phyloP scores from a whole-genome alignment of 345 rosid genomes.

The Punica granatum region DNA sequence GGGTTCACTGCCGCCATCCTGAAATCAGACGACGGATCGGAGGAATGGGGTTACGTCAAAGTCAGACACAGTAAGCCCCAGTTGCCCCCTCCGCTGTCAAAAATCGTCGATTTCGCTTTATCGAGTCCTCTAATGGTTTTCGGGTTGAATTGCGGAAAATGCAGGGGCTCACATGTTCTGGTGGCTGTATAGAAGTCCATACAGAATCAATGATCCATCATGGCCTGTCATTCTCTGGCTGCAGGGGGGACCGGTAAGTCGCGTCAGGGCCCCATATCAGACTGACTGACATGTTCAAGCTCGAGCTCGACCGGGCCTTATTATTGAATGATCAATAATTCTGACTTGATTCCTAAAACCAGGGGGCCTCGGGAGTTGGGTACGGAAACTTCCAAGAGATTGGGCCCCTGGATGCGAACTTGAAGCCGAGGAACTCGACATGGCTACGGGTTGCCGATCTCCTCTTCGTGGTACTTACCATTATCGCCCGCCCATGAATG shows the following conservation, averaged over 20 bases:
- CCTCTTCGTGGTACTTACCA: conserved; percentile 32
- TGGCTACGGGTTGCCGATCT: conserved; percentile 46
- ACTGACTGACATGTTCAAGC: not conserved
- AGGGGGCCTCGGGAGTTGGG: conserved; percentile 40
- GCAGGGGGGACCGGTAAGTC: conserved; percentile 94
- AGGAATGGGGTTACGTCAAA: conserved; percentile 87
- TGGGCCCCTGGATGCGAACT: conserved; percentile 33
- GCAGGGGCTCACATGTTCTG: conserved; percentile 93
- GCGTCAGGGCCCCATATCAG: not conserved
- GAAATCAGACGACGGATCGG: conserved; percentile 39
- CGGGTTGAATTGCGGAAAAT: not conserved
- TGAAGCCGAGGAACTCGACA: conserved; percentile 33
- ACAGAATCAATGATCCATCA: conserved; percentile 67
- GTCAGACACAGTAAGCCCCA: conserved; percentile 73
- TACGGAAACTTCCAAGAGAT: conserved; percentile 40
- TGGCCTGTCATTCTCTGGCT: conserved; percentile 96
- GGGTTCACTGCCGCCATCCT: conserved; percentile 19
- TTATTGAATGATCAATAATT: not conserved
- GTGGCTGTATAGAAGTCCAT: conserved; percentile 84
- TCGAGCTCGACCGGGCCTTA: not conserved
- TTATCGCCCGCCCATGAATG: not conserved
- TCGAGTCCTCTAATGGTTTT: not conserved
- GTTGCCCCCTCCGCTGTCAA: not conserved
- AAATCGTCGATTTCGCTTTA: too few species aligned
- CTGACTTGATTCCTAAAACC: not conserved